Evolutionary conservation across 352 stramenopile species (phyloP).

Genomic region (Globisporangium nagaii): DNA sequence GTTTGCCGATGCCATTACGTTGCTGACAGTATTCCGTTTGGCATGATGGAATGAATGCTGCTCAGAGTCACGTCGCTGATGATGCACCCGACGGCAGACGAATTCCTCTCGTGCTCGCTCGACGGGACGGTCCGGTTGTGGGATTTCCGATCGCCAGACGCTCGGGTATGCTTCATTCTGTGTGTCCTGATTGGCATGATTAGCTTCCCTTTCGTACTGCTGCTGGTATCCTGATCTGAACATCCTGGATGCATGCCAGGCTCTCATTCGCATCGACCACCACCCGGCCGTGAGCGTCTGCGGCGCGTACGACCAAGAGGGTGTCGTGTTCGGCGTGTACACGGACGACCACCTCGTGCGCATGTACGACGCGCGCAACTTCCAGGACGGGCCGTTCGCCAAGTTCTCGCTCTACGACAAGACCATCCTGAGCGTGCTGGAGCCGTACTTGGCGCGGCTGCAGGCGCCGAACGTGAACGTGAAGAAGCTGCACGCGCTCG

Average conservation of each 20-base stretch:
- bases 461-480: conserved; percentile 47
- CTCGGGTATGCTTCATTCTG: conserved; percentile 35
- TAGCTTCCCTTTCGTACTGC: neutral
- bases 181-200: no score
- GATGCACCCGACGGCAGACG: conserved; percentile 82
- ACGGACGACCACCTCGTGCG: conserved; percentile 81
- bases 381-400: conserved; percentile 81
- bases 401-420: conserved; percentile 85
- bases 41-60: no score
- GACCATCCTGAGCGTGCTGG: conserved; percentile 50
- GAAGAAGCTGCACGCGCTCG: conserved; percentile 65
- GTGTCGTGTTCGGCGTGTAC: conserved; percentile 84
- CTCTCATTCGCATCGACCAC: conserved; percentile 59
- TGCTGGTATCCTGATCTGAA: no score
- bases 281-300: conserved; percentile 61
- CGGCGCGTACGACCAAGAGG: conserved; percentile 74
- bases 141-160: conserved; percentile 70
- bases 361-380: conserved; percentile 88
- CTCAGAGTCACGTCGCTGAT: conserved; percentile 67
- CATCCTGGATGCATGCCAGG: no score
- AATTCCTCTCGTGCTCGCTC: conserved; percentile 78
- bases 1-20: no score
- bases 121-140: conserved; percentile 76
- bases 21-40: no score
- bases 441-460: conserved; percentile 50